Base-by-base conservation (phyloP, 139 green algal species). In the Asterochloris sp. region DNA sequence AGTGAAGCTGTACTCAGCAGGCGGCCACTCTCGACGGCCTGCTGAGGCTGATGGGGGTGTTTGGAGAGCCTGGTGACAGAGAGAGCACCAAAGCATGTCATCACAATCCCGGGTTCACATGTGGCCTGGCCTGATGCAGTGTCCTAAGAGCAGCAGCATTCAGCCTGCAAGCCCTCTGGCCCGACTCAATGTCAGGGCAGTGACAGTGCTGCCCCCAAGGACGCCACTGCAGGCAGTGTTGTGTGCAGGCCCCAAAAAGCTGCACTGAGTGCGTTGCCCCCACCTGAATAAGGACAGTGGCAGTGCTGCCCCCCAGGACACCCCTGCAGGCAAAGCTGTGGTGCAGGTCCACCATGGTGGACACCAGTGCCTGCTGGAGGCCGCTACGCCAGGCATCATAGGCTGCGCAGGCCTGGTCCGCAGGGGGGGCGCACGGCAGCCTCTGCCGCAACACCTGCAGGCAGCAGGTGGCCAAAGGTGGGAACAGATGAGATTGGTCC, bases 221-320 rank as follows among this genome's bases (percentile, higher is more conserved):
- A 23, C 21, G 66, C 17, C 21, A 23, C 66, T 71, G 66, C 17
- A 71, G 17, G 66, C 66, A 71, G 66, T 23, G 17, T 13, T 2
- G 8, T 21, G 17, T 71, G 66, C 66, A 71, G 66, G 66, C 66
- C 21, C 66, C 66, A 26, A 6, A 10, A 71, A 21, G 19, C 21
- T 71, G 66, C 17, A 23, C 17, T 21, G 66, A 8, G 66, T 26
- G 17, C 66, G 17, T 13, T 71, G 19, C 9, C 19, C 66, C 66
- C 21, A 78, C 81, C 82, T 85, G 82, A 13, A 85, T n/a, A 10
- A 89, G 75, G 12, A 95, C 75, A 0, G 92, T 95, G 66, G 86
- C 92, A 13, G 92, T 95, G 67, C 75, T 83, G 17, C 92, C 92
- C 0, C 86, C 86, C 28, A 81, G 64, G 28, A 88, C 81, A 24